Percentiles rank a stretch among this genome's conserved stretches.
These are phyloP conservation scores for Waltiozyma sp. DNA, from an alignment of 1,139 yeast species.

Conservation along the genomic window DNA sequence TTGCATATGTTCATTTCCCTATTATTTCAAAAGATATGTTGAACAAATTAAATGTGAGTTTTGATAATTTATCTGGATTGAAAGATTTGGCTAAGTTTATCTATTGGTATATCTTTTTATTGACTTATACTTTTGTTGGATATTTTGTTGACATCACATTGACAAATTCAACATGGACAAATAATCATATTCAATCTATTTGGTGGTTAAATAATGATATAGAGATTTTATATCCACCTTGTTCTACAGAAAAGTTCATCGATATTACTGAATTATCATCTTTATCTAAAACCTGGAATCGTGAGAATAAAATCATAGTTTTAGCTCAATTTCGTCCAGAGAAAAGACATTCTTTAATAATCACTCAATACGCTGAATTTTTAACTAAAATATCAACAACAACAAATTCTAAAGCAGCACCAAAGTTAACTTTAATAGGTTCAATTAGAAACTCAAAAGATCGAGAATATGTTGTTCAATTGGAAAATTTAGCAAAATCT, in stretches of 20 bases:
- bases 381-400: constrained; percentile 10
- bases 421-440: constrained; percentile 66
- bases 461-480: constrained; percentile 40
- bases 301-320: constrained; percentile 55
- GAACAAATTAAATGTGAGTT: constrained; percentile 36
- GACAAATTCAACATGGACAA: constrained; percentile 90
- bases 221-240: constrained; percentile 72
- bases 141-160: constrained; percentile 53
- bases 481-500: constrained; percentile 39
- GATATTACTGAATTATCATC: constrained; percentile 5
- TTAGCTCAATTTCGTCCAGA: constrained; percentile 95
- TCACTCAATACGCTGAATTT: constrained; percentile 52
- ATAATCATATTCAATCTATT: constrained; percentile 50
- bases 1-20: constrained; percentile 91
- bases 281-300: constrained; percentile 15
- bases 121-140: constrained; percentile 58
- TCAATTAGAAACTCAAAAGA: constrained; percentile 70
- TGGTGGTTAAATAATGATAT: constrained; percentile 38
- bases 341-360: constrained; percentile 70
- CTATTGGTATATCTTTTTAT: constrained; percentile 64
- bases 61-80: constrained; percentile 12
- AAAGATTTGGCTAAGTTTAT: constrained; percentile 33
- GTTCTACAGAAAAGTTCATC: constrained; percentile 50
- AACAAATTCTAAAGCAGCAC: too few species aligned
- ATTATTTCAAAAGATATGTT: constrained; percentile 84